A percentile compares a stretch with the other conserved stretches of the same genome.
These are phyloP conservation scores for Whalleya microplaca DNA, from an alignment of 2,329 filamentous ascomycete species.

Conservation along the genomic window DNA sequence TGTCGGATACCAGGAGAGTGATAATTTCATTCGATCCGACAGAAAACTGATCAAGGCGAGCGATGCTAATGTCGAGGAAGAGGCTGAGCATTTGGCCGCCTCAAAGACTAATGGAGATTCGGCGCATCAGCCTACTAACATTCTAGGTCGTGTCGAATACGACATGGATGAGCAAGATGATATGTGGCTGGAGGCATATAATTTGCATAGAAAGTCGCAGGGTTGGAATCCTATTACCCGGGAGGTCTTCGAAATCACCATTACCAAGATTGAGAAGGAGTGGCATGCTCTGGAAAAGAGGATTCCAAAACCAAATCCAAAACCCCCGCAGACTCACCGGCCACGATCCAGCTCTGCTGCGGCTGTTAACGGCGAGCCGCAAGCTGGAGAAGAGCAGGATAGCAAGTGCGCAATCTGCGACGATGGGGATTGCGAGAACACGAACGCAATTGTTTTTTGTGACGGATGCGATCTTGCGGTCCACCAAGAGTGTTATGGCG, in stretches of 20 bases:
- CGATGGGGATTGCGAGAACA: constrained; percentile 99
- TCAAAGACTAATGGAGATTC: constrained; percentile 62
- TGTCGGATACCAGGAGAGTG: constrained; percentile 93
- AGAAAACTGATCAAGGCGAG: constrained; percentile 69
- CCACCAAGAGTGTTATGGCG: constrained; percentile 98
- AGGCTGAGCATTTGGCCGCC: constrained; percentile 51
- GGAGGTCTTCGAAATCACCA: constrained; percentile 94
- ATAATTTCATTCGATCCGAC: constrained; percentile 81
- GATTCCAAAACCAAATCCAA: constrained; percentile 96
- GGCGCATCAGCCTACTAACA: constrained; percentile 45
- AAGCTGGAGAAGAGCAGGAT: constrained; percentile 89
- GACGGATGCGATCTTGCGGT: constrained; percentile 97
- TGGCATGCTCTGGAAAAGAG: constrained; percentile 96
- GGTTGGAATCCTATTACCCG: constrained; percentile 84
- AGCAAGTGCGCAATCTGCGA: constrained; percentile 98
- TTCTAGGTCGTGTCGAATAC: constrained; percentile 87
- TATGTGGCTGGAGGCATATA: constrained; percentile 89
- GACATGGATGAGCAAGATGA: constrained; percentile 99
- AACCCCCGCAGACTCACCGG: constrained; percentile 91
- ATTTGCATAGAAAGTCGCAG: constrained; percentile 72
- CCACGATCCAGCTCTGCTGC: constrained; percentile 92
- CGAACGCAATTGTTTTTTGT: constrained; percentile 98
- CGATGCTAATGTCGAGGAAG: constrained; percentile 63
- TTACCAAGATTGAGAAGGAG: constrained; percentile 98
- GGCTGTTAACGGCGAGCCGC: constrained; percentile 91